Conservation (phyloP, 768 basidiomycete species). For the Xerocomellus amylosporus region DNA sequence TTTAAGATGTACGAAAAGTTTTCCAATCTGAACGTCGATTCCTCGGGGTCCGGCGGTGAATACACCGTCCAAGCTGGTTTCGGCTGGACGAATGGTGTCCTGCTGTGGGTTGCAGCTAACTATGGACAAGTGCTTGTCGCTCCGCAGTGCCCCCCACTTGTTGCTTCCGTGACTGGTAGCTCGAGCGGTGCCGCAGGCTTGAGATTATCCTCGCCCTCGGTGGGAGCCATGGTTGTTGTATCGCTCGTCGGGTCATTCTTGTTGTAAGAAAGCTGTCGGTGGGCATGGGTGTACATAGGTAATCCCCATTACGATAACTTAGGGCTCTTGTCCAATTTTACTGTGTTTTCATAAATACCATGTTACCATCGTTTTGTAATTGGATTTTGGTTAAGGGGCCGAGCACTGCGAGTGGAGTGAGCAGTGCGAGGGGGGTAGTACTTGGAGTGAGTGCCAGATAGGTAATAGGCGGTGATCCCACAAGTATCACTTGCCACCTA, state of each 20-base stretch:
- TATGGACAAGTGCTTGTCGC: slow-evolving; percentile 59
- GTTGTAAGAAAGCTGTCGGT: background rate
- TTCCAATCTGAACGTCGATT: slow-evolving; percentile 73
- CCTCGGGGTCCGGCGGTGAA: slow-evolving; percentile 79
- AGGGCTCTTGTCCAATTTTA: too few species aligned
- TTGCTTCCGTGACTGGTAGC: slow-evolving; percentile 6
- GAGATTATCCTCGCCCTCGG: background rate
- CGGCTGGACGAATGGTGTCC: slow-evolving; percentile 86
- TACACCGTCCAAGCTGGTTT: slow-evolving; percentile 88
- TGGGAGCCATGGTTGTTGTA: background rate
- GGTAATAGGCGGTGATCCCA: too few species aligned
- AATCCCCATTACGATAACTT: too few species aligned
- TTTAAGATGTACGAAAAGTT: slow-evolving; percentile 87
- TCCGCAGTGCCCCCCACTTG: slow-evolving; percentile 60
- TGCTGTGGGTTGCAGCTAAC: slow-evolving; percentile 68
- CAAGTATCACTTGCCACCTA: too few species aligned
- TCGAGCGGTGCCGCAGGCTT: slow-evolving; percentile 5
- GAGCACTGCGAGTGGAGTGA: too few species aligned
- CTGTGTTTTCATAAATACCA: too few species aligned
- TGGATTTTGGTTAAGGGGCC: too few species aligned
- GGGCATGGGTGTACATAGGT: too few species aligned
- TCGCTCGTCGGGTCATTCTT: slow-evolving; percentile 1
- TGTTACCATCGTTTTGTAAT: too few species aligned
- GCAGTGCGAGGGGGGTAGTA: too few species aligned
- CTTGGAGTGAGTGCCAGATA: too few species aligned